Base-by-base conservation (phyloP, 495 filamentous ascomycete genomes). In the Entonaema liquescens region DNA sequence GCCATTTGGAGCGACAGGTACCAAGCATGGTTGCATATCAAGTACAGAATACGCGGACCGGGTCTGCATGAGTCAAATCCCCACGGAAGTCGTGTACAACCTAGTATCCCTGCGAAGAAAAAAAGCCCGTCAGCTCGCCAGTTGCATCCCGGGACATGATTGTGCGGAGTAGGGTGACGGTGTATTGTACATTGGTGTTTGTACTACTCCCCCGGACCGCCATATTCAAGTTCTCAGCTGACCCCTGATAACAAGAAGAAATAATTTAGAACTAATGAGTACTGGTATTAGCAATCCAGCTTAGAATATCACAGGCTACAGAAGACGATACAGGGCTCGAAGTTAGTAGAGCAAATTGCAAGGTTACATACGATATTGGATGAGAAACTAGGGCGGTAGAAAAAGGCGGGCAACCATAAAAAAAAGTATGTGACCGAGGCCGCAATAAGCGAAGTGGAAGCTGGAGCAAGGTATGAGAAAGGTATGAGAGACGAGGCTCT, bases 1-100 rank as follows among this genome's bases (percentile, higher is more conserved):
- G 50, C 70, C 42, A 68, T 65, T 57, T 40, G 70, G 64, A 65
- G 63, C 70, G 56, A 54, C 65, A 69, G 65, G 70, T 62, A 73
- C 70, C 70, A 62, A 66, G 65, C 65, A 62, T 68, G 23, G 58
- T 23, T 38, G 42, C 52, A 66, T 58, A 66, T 66, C 70, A 62
- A 65, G 65, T 73, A 68, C 52, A 66, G n/a, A 15, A 62, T 66
- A 73, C 52, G n/a, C n/a, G 23, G 23, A 59, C 26, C 31, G 54
- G 57, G 57, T 65, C 40, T 62, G 56, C 61, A 66, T 66, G 52
- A 55, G 60, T 54, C 35, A 62, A 49, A 56, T 68, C 59, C 61
- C 60, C 61, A 62, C 55, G 56, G 38, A 2, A 57, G 70, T 59
- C 56, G 58, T 65, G 70, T 62, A 40, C 35, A 62, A 65, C 70